Base-by-base conservation (phyloP, 139 green algal genomes). In the Dunaliella primolecta region DNA sequence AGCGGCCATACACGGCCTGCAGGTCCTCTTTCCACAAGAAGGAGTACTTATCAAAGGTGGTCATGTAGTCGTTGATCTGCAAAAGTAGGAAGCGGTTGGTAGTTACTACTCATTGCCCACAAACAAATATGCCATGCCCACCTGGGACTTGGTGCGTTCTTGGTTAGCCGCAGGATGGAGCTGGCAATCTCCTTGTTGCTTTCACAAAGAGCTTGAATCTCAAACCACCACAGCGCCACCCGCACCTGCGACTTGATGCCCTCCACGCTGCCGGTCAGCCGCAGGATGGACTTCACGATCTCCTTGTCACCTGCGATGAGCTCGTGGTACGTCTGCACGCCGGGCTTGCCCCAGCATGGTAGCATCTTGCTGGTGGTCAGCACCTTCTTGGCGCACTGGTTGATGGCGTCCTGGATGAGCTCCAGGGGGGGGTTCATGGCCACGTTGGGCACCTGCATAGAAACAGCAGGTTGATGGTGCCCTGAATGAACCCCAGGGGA, bases 21-120 rank as follows among this genome's bases (percentile, higher is more conserved):
- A 98, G 90, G 91, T 96, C 91, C 77, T 91, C 87, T 80, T 92
- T 93, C 95, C 95, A 98, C 72, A 98, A 91, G 89, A 98, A 98
- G 21, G 91, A 87, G 86, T 95, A 98, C 72, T 89, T 87, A 80
- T 93, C 83, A 87, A 98, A 98, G 35, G 86, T 93, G 33, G 72
- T 85, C 37, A 98, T 90, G 94, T 98, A 97, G 30, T 96, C 89
- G 3, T 83, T 32, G 1, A 95, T 91, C 81, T 91, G 84, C 33
- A 83, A 23, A n/a, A n/a, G n/a, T n/a, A n/a, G n/a, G n/a, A n/a
- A n/a, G n/a, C n/a, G n/a, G 11, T 23, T 20, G 75, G n/a, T n/a
- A n/a, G n/a, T n/a, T n/a, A n/a, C n/a, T n/a, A n/a, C n/a, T n/a
- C n/a, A n/a, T n/a, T n/a, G n/a, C n/a, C n/a, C n/a, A n/a, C n/a